Base-by-base conservation (phyloP, 305 asterid genomes). In the Galium porrigens region DNA sequence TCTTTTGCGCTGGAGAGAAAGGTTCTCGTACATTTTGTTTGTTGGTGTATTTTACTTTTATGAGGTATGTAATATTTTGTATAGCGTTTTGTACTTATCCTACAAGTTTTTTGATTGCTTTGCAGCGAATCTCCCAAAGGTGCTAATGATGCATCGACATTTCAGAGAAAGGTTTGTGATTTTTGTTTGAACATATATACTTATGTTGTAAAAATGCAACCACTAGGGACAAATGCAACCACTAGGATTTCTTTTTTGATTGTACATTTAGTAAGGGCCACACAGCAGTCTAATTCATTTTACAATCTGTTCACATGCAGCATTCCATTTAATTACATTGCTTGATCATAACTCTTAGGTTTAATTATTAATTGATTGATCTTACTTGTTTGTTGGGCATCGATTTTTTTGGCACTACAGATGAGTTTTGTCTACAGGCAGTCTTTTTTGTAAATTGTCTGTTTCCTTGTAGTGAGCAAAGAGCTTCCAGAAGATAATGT, bases 51-150 rank as follows among this genome's bases (percentile, higher is more conserved):
- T 53, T 53, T n/a, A 36, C 55, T 6, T 14, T 41, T 0, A 10
- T 1, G 37, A 41, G 25, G 20, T 68, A 20, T 3, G 5, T 39
- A 20, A 8, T 41, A 61, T 56, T 22, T 4, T 61, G 68, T 46
- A 44, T 55, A 39, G 22, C 17, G 27, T 20, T 10, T 58, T 73
- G 56, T 67, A 46, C 52, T 68, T 68, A 15, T 33, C 30, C 55
- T 14, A 49, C 33, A 33, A 29, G 48, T 70, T 4, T 64, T 76
- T 57, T 61, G 72, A 66, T 49, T 74, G 51, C 64, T 70, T 61
- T 76, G 86, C 96, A 92, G 99, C 73, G 99, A 92, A 80, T 89
- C 97, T 69, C 96, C 99, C 18, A 92, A 89, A 86, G 99, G 99
- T 77, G 97, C 90, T 55, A 83, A 87, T 74, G 99, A 92, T 79